Conservation (phyloP, 345 rosid genomes). For the Alliaria petiolata region DNA sequence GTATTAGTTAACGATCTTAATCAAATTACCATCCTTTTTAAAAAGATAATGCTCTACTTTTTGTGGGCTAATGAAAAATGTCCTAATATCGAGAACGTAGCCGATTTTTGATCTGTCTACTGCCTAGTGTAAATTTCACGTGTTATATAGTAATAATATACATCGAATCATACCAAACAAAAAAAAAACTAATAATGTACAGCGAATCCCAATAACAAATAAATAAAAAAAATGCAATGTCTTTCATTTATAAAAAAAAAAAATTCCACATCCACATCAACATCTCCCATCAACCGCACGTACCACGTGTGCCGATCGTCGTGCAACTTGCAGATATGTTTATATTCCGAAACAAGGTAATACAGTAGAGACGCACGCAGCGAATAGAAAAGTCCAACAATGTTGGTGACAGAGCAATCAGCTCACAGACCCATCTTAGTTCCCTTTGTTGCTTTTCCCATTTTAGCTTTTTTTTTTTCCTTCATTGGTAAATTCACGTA, state of each 20-base stretch:
- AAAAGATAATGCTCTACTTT: no score
- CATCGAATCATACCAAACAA: not conserved
- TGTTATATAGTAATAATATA: not conserved
- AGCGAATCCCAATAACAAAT: not conserved
- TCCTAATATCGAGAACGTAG: not conserved
- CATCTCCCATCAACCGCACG: slow-evolving; percentile 25
- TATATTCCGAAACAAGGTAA: not conserved
- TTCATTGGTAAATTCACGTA: not conserved
- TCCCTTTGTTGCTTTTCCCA: not conserved
- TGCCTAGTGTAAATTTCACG: not conserved
- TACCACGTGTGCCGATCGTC: slow-evolving; percentile 33
- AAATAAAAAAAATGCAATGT: not conserved
- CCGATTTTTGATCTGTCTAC: not conserved
- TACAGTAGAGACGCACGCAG: slow-evolving; percentile 27
- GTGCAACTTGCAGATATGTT: slow-evolving; percentile 27
- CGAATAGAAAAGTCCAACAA: not conserved
- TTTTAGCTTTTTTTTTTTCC: not conserved
- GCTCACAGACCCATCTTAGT: slow-evolving; percentile 24
- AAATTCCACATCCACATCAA: slow-evolving; percentile 21
- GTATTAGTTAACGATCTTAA: not conserved
- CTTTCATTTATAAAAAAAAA: no score
- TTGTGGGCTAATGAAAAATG: no score
- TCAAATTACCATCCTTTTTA: not conserved
- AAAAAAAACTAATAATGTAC: not conserved
- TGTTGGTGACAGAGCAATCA: slow-evolving; percentile 15